A percentile compares a stretch with the other conserved stretches of the same genome.
Evolutionary conservation across 805 yeast genomes (phyloP).

Genomic region (Yamadazyma insecticola): DNA sequence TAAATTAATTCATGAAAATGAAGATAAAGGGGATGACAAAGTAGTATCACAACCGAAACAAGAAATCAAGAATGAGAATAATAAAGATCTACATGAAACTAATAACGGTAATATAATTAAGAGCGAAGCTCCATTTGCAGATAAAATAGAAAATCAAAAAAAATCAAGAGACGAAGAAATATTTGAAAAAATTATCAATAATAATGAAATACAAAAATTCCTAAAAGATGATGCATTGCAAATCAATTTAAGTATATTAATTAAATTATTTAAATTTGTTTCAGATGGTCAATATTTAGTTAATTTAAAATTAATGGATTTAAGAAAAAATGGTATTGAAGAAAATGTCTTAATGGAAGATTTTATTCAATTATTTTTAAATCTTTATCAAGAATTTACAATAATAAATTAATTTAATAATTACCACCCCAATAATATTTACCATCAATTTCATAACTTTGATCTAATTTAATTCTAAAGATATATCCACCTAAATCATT

Average conservation of each 20-base stretch:
- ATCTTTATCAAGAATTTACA: conserved; percentile 1
- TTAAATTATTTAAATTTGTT: conserved; percentile 12
- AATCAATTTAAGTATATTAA: conserved; percentile 48
- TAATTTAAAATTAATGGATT: conserved; percentile 52
- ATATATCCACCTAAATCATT: conserved; percentile 57
- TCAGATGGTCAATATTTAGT: conserved; percentile 60
- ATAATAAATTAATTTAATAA: too few species aligned
- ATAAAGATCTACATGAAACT: too few species aligned
- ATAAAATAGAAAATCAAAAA: too few species aligned
- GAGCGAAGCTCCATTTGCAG: too few species aligned
- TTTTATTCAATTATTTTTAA: conserved; percentile 45
- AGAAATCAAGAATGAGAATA: conserved; percentile 13
- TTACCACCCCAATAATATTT: conserved; percentile 23
- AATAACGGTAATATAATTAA: too few species aligned
- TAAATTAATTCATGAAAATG: conserved; percentile 1
- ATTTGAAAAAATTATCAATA: too few species aligned
- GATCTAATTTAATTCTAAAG: conserved; percentile 4
- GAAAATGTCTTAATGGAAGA: conserved; percentile 68
- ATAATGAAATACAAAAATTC: too few species aligned
- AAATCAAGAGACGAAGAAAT: too few species aligned
- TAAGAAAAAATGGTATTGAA: conserved; percentile 62
- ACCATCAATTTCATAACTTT: neutral
- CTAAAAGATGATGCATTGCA: conserved; percentile 47
- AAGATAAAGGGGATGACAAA: conserved; percentile 1
- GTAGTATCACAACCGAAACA: conserved; percentile 1